These are phyloP conservation scores for Phlyctochytrium planicorne DNA, from an alignment of 192 early-diverging fungal genomes.

Conservation along the genomic window DNA sequence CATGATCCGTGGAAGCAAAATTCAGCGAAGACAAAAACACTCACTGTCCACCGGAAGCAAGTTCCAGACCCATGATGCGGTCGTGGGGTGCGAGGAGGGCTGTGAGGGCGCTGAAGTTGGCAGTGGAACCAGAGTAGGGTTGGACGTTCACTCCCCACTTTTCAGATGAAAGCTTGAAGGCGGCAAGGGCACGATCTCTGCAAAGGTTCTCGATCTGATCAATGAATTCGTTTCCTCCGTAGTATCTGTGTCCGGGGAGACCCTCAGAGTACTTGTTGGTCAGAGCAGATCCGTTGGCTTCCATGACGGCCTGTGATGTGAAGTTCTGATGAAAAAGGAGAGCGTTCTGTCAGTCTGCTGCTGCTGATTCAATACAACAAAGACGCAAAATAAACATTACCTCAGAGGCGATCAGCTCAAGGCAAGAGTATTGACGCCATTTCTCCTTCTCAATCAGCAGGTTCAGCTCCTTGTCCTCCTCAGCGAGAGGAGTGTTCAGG, in stretches of 20 bases:
- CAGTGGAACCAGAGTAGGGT: conserved; percentile 97
- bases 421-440: conserved; percentile 96
- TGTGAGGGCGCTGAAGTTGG: conserved; percentile 98
- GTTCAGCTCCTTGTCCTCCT: conserved; percentile 93
- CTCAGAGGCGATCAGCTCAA: conserved; percentile 99
- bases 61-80: conserved; percentile 98
- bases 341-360: too few species aligned
- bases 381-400: conserved; percentile 37
- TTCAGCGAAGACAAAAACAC: conserved; percentile 3
- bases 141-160: conserved; percentile 99
- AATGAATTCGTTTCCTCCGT: conserved; percentile 98
- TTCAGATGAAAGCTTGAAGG: conserved; percentile 81
- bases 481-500: conserved; percentile 86
- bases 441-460: conserved; percentile 95
- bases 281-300: conserved; percentile 97
- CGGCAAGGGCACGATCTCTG: conserved; percentile 90
- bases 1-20: neutral
- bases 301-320: conserved; percentile 99
- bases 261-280: conserved; percentile 99
- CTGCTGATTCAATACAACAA: too few species aligned
- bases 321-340: conserved; percentile 75
- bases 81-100: conserved; percentile 95
- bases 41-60: conserved; percentile 97
- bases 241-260: conserved; percentile 97
- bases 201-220: conserved; percentile 96